Base-by-base conservation (phyloP, 73 alveolate species). In the Paramecium primaurelia region DNA sequence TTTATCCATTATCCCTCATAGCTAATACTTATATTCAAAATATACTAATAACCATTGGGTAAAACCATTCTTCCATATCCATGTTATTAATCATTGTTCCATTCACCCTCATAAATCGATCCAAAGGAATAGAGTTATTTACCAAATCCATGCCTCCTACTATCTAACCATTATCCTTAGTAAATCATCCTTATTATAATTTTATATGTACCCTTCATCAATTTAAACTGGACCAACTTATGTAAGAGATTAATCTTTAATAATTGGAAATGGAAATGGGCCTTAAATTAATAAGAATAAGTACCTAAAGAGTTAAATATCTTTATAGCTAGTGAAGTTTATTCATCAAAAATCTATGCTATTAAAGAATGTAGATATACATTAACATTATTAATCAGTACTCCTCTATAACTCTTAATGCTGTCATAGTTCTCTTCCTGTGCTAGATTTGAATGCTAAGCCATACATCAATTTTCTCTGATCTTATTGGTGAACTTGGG, bases 1-100 rank as follows among this genome's bases (percentile, higher is more conserved):
- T 91, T 80, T 9, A 26, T 42, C 94, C 94, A 91, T 75, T 91
- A 20, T 6, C 94, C 94, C 38, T 77, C 64, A 77, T 96, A 96
- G 58, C 95, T 34, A 18, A 36, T 37, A 44, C 32, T 37, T 45
- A 28, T 20, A 71, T 28, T 60, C 16, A 77, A 11, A 42, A 40
- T 16, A 25, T 92, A 92, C 73, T 30, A 40, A 86, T 80, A 93
- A 9, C 95, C 95, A 59, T 89, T 83, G 1, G 91, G 89, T 59
- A 71, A 83, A 10, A 83, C 75, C 30, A 89, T 54, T 71, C 58
- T 69, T 7, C 94, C 94, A 73, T 64, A 89, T 45, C 94, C 94
- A 9, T 89, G 14, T 8, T 45, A 26, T 73, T 71, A 30, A 89
- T 89, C 91, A 45, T 89, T 68, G 26, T 42, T 34, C 94, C 94